Evolutionary conservation across 2,329 filamentous ascomycete genomes (phyloP).

Genomic region (Pezicula rhizophila): DNA sequence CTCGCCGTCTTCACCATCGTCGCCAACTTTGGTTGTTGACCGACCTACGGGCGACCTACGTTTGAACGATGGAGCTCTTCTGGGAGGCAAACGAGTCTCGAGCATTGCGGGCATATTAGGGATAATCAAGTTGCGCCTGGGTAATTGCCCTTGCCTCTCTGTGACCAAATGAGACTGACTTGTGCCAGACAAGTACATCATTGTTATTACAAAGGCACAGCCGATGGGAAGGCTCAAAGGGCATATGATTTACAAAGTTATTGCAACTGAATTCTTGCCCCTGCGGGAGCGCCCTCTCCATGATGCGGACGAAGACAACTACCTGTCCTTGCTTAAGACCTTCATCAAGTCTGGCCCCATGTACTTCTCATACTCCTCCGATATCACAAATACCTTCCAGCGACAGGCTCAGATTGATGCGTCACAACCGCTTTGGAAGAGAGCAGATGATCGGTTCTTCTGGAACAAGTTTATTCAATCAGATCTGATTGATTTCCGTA

Average conservation of each 20-base stretch:
- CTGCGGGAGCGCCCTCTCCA: slow-evolving; percentile 87
- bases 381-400: slow-evolving; percentile 96
- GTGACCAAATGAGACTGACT: slow-evolving; percentile 9
- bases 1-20: slow-evolving; percentile 86
- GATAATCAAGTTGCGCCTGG: slow-evolving; percentile 86
- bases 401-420: slow-evolving; percentile 74
- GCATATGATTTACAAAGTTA: slow-evolving; percentile 92
- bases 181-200: slow-evolving; percentile 78
- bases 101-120: slow-evolving; percentile 94
- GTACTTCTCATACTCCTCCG: slow-evolving; percentile 97
- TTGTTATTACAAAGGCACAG: slow-evolving; percentile 91
- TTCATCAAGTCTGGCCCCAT: slow-evolving; percentile 80
- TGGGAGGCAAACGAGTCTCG: slow-evolving; percentile 76
- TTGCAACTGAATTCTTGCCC: slow-evolving; percentile 86
- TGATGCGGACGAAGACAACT: slow-evolving; percentile 91
- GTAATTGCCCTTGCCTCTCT: slow-evolving; percentile 42
- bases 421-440: slow-evolving; percentile 75
- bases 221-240: slow-evolving; percentile 88
- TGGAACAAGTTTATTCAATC: slow-evolving; percentile 94
- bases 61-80: slow-evolving; percentile 71
- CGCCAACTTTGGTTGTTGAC: slow-evolving; percentile 82
- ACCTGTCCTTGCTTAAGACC: slow-evolving; percentile 73
- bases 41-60: slow-evolving; percentile 87
- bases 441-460: slow-evolving; percentile 95
- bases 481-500: slow-evolving; percentile 85